A percentile compares a stretch with the other conserved stretches of the same genome.
These are phyloP conservation scores for Gleditsia sinensis DNA, from an alignment of 306 rosid species.

Conservation along the genomic window DNA sequence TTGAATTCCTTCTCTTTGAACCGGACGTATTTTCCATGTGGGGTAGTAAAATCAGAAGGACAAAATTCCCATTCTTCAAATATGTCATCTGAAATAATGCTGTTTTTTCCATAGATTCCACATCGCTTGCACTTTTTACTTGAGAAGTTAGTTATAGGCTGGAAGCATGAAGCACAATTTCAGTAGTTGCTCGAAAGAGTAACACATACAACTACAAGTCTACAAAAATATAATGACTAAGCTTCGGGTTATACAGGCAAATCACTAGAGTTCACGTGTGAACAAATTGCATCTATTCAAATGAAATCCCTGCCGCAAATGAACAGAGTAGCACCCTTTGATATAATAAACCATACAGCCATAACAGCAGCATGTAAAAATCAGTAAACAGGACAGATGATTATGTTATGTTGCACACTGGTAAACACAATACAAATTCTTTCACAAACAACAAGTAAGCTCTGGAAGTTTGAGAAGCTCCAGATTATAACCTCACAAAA, in stretches of 20 bases:
- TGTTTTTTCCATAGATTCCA: slow-evolving; percentile 83
- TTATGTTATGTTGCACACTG: background rate
- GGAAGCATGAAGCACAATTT: slow-evolving; percentile 47
- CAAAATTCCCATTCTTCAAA: slow-evolving; percentile 96
- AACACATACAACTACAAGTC: background rate
- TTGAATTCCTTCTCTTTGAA: slow-evolving; percentile 68
- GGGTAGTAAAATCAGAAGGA: slow-evolving; percentile 64
- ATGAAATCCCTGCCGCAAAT: background rate
- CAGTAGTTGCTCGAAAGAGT: slow-evolving; percentile 31
- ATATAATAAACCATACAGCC: background rate
- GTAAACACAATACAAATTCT: background rate
- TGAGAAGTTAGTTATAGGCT: slow-evolving; percentile 76
- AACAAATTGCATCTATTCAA: background rate
- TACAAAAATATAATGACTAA: slow-evolving; percentile 17
- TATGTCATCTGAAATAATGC: slow-evolving; percentile 58
- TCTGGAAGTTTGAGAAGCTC: too few relatives aligned
- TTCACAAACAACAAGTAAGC: background rate
- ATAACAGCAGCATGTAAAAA: background rate
- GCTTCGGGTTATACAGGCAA: slow-evolving; percentile 13
- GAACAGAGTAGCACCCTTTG: background rate
- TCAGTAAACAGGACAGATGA: background rate
- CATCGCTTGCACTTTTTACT: slow-evolving; percentile 85
- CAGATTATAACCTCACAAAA: background rate
- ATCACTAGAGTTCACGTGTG: slow-evolving; percentile 1
- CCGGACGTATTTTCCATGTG: slow-evolving; percentile 54